phyloP scores from a whole-genome alignment of 169 alveolate genomes.

The Cryptosporidium parvum region DNA sequence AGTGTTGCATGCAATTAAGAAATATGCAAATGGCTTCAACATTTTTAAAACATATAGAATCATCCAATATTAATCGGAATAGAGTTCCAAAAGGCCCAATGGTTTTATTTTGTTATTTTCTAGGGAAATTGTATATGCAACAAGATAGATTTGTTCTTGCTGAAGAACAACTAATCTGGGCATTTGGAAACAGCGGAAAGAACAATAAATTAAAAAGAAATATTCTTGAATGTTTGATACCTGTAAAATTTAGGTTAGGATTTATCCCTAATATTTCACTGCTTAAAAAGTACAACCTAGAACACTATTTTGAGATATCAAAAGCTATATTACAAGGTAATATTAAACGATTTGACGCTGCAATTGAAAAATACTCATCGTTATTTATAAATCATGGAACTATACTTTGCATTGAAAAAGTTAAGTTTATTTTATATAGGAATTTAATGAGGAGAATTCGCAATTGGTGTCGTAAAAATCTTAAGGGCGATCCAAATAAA shows the following conservation, averaged over 20 bases:
- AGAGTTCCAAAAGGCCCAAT: conserved; percentile 87
- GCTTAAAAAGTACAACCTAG: conserved; percentile 80
- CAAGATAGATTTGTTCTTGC: conserved; percentile 83
- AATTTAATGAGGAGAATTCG: conserved; percentile 83
- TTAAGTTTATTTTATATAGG: conserved; percentile 85
- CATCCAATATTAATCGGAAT: conserved; percentile 82
- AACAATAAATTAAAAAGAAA: conserved; percentile 82
- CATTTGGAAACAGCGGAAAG: conserved; percentile 79
- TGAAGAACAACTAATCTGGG: conserved; percentile 80
- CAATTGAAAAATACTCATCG: conserved; percentile 78
- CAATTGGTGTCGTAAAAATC: conserved; percentile 38
- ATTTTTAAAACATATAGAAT: conserved; percentile 86
- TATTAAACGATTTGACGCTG: conserved; percentile 78
- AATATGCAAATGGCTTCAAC: conserved; percentile 91
- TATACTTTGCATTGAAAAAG: conserved; percentile 85
- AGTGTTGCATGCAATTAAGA: conserved; percentile 89
- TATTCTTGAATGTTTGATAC: conserved; percentile 85
- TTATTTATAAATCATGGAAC: conserved; percentile 85
- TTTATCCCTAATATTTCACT: conserved; percentile 82
- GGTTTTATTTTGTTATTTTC: conserved; percentile 85
- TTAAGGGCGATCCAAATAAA: conserved; percentile 57
- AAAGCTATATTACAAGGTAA: conserved; percentile 83
- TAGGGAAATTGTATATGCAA: conserved; percentile 87
- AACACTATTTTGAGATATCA: conserved; percentile 83
- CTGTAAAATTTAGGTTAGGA: conserved; percentile 87